Base-by-base conservation (phyloP, 2,329 filamentous ascomycete species). In the Sarocladium oryzae region DNA sequence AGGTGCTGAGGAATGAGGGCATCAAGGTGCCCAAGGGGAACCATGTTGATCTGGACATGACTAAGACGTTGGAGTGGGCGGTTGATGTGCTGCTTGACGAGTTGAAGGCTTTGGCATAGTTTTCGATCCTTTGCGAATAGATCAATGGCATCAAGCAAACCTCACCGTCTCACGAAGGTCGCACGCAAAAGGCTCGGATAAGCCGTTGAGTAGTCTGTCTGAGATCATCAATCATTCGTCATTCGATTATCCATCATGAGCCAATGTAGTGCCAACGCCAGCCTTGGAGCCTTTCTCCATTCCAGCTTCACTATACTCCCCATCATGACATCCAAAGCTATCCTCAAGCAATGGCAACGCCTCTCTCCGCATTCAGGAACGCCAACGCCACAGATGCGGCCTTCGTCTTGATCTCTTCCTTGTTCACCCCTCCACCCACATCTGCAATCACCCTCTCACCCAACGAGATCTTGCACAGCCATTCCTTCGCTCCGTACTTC, bases 21-120 rank as follows among this genome's bases (percentile, higher is more conserved):
- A 78, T 82, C 38, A 59, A 67, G 54, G 79, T 77, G 15, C 76
- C 81, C 52, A 66, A 68, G 1, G 72, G 66, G 11, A 70, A 55
- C 7, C 69, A 63, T 2, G 54, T 76, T 18, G 76, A 83, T 60
- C 69, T 74, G 8, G 76, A 81, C 53, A 84, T 90, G 77, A 73
- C 72, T 56, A 72, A 75, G 51, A 76, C 81, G 26, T 66, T 91
- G 56, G 71, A 74, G 49, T 91, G 88, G 88, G 82, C 82, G 1
- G 85, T 89, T 2, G 76, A 81, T 50, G 69, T 71, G 46, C 65
- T 90, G 16, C 74, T 88, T 61, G 62, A 63, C 9, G 7, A 48
- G 26, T 33, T 48, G 26, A 48, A 48, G 28, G 9, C 28, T 32
- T 21, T 48, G 16, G 26, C 43, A 32, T 33, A 45, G n/a, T 16